These are phyloP conservation scores for Pestalotiopsis sp. DNA, from an alignment of 2,329 filamentous ascomycete genomes.

Conservation along the genomic window DNA sequence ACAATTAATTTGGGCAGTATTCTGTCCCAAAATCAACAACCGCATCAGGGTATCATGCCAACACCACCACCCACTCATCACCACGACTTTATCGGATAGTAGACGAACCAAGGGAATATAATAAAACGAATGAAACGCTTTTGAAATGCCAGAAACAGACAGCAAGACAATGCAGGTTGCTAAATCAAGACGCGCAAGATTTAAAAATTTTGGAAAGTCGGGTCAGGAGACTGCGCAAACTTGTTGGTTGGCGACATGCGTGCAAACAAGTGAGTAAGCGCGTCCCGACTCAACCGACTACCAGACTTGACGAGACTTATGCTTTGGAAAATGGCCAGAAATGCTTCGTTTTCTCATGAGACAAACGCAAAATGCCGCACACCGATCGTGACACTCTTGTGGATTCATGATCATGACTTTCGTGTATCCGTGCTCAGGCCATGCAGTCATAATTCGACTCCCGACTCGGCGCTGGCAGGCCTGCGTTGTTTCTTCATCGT, in stretches of 20 bases:
- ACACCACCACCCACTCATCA: background rate
- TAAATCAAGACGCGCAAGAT: background rate
- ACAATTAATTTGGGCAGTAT: background rate
- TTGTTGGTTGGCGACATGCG: background rate
- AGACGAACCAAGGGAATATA: background rate
- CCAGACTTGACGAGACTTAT: too few relatives aligned
- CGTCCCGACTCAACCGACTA: too few relatives aligned
- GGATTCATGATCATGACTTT: background rate
- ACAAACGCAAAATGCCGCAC: background rate
- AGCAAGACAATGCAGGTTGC: background rate
- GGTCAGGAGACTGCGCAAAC: background rate
- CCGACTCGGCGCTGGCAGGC: slow-evolving; percentile 17
- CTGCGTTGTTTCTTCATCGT: slow-evolving; percentile 44
- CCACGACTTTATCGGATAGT: background rate
- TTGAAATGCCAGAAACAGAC: background rate
- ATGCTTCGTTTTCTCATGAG: background rate
- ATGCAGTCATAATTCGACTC: slow-evolving; percentile 34
- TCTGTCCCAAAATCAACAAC: background rate
- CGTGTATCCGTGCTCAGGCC: slow-evolving; percentile 18
- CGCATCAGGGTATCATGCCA: background rate
- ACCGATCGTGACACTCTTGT: background rate
- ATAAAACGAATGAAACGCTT: background rate
- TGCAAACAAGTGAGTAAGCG: too few relatives aligned
- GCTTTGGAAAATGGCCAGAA: background rate
- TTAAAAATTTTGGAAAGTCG: background rate